These are phyloP conservation scores for Penicillium daleae DNA, from an alignment of 495 filamentous ascomycete species.

Conservation along the genomic window DNA sequence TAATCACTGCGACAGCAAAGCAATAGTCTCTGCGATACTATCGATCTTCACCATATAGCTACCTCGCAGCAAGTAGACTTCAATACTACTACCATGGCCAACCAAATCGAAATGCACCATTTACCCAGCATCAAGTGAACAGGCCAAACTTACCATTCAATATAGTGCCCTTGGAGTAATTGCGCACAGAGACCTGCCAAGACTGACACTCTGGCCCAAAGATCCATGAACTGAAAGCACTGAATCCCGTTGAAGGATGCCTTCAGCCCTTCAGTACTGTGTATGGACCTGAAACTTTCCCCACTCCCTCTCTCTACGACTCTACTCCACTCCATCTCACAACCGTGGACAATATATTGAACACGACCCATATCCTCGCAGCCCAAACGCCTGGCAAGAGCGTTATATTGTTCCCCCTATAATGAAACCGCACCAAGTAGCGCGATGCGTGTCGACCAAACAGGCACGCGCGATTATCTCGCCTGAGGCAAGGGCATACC, in stretches of 20 bases:
- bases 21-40: not conserved
- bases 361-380: constrained; percentile 14
- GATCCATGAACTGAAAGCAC: constrained; percentile 8
- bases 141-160: not conserved
- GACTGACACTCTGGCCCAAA: constrained; percentile 3
- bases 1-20: not conserved
- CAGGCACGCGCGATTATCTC: constrained; percentile 16
- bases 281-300: not conserved
- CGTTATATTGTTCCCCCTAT: not conserved
- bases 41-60: not conserved
- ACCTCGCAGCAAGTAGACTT: not conserved
- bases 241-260: constrained; percentile 11
- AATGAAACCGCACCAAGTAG: constrained; percentile 21
- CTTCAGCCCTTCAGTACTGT: not conserved
- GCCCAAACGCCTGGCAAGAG: not conserved
- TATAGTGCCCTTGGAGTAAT: not conserved
- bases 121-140: not conserved
- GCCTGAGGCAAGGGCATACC: constrained; percentile 21
- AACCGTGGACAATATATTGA: constrained; percentile 22
- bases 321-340: not conserved
- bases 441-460: constrained; percentile 19
- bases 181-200: not conserved
- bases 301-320: not conserved
- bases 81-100: not conserved
- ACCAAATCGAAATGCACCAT: not conserved